Base-by-base conservation (phyloP, 345 rosid species). In the Aquilaria sinensis region DNA sequence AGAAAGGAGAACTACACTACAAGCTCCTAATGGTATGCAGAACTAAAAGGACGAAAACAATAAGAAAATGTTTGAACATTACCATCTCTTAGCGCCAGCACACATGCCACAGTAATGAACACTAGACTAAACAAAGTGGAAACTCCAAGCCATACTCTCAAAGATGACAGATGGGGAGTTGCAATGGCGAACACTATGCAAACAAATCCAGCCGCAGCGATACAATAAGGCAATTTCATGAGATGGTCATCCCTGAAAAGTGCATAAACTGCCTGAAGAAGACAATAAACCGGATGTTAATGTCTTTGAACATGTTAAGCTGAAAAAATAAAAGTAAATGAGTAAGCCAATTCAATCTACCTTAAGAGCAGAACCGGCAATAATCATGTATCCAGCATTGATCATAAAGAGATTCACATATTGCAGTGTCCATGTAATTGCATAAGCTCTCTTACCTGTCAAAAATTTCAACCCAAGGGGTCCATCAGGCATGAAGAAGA, bases 121-220 rank as follows among this genome's bases (percentile, higher is more conserved):
- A 90, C 73, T 58, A 84, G 72, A 34, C 84, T 81, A 56, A 90
- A 79, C 61, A 90, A 34, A 12, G 99, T 81, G 2, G 99, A 94
- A 67, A 91, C 74, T 45, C 82, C 97, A n/a, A 94, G 75, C 97
- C 96, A 94, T 53, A 82, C 11, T 62, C 97, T 77, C 34, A 94
- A 80, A 60, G 96, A 87, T 0, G 97, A 94, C 61, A 90, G 75
- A 79, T 88, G 89, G 60, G 99, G 97, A 64, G 81, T 83, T 49
- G 86, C 79, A 13, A 94, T 80, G 14, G 97, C 99, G 64, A 94
- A 94, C 65, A 83, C 16, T 32, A 64, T 72, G 68, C 88, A 85
- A 4, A 75, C 78, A 15, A 78, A 13, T 56, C 91, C 91, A 12
- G 83, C 72, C n/a, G 82, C 81, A 46, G 77, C 80, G 62, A 82